A percentile compares a stretch with the other conserved stretches of the same genome.
phyloP scores from a whole-genome alignment of 192 early-diverging fungal species.

The Cetraspora pellucida region DNA sequence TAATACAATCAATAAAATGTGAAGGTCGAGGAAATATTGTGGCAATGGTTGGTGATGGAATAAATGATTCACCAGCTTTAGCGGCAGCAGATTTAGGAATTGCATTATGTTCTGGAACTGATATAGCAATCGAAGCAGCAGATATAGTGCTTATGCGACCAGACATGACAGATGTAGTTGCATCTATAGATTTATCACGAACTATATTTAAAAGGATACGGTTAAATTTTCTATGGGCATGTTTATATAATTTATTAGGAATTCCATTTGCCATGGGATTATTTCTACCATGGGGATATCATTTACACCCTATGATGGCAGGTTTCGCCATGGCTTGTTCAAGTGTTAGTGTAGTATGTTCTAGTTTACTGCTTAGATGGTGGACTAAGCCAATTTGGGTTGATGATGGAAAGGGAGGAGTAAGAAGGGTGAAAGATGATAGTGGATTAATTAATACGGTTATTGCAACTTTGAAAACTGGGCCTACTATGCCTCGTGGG shows the following conservation, averaged over 20 bases:
- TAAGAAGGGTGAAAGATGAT: neutral
- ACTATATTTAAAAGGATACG: slow-evolving; percentile 85
- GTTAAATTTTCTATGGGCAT: slow-evolving; percentile 90
- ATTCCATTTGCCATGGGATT: slow-evolving; percentile 96
- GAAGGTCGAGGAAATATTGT: slow-evolving; percentile 53
- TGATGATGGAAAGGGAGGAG: slow-evolving; percentile 28
- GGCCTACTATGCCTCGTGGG: neutral
- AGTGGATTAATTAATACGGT: neutral
- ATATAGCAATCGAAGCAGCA: slow-evolving; percentile 95
- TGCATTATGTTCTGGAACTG: slow-evolving; percentile 86
- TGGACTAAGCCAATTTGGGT: slow-evolving; percentile 54
- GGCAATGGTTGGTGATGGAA: slow-evolving; percentile 96
- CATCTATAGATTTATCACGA: slow-evolving; percentile 81
- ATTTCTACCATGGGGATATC: slow-evolving; percentile 82
- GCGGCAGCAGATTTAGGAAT: slow-evolving; percentile 87
- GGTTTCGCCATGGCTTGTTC: slow-evolving; percentile 95
- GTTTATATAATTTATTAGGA: slow-evolving; percentile 86
- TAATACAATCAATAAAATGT: slow-evolving; percentile 74
- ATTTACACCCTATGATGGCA: slow-evolving; percentile 89
- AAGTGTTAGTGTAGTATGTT: slow-evolving; percentile 89
- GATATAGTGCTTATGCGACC: slow-evolving; percentile 90
- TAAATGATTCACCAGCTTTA: slow-evolving; percentile 93
- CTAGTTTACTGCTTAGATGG: slow-evolving; percentile 80
- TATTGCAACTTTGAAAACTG: neutral
- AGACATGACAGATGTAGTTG: slow-evolving; percentile 85